A percentile compares a stretch with the other conserved stretches of the same genome.
Evolutionary conservation across 345 rosid genomes (phyloP).

Genomic region (Draba incana): DNA sequence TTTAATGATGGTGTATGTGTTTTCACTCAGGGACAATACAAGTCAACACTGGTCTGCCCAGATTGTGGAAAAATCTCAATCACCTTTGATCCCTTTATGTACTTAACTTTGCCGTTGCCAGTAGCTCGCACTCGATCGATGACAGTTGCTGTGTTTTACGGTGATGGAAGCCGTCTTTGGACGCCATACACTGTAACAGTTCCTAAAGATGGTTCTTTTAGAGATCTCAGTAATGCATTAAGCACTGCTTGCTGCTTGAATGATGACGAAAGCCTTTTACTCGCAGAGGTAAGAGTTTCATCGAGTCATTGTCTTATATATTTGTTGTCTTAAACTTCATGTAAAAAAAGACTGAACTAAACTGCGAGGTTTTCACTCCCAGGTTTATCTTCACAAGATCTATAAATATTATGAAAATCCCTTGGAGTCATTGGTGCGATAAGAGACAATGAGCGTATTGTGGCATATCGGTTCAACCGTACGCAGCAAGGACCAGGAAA

Average conservation of each 20-base stretch:
- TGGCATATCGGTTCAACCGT: slow-evolving; percentile 68
- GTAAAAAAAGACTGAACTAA: slow-evolving; percentile 10
- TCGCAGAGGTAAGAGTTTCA: slow-evolving; percentile 67
- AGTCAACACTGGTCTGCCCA: slow-evolving; percentile 93
- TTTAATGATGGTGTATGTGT: slow-evolving; percentile 15
- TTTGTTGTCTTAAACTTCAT: slow-evolving; percentile 32
- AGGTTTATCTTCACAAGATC: slow-evolving; percentile 69
- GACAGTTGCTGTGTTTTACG: slow-evolving; percentile 81
- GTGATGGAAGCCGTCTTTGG: slow-evolving; percentile 73
- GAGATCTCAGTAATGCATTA: slow-evolving; percentile 76
- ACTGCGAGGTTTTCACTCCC: slow-evolving; percentile 26
- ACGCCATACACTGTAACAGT: slow-evolving; percentile 80
- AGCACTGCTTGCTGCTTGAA: slow-evolving; percentile 76
- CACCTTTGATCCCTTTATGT: slow-evolving; percentile 97
- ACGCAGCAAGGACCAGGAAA: slow-evolving; percentile 59
- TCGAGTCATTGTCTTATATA: not conserved
- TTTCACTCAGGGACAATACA: slow-evolving; percentile 87
- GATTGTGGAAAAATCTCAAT: slow-evolving; percentile 79
- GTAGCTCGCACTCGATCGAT: slow-evolving; percentile 75
- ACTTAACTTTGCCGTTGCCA: slow-evolving; percentile 88
- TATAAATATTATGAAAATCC: slow-evolving; percentile 62
- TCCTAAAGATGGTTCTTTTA: slow-evolving; percentile 67
- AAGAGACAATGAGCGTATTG: slow-evolving; percentile 80
- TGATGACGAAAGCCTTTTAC: slow-evolving; percentile 73
- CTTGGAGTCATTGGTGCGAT: slow-evolving; percentile 53